Evolutionary conservation across 768 basidiomycete species (phyloP), one percentile per base, ranked within the genome.

Genomic region (Lactarius trivialis): DNA sequence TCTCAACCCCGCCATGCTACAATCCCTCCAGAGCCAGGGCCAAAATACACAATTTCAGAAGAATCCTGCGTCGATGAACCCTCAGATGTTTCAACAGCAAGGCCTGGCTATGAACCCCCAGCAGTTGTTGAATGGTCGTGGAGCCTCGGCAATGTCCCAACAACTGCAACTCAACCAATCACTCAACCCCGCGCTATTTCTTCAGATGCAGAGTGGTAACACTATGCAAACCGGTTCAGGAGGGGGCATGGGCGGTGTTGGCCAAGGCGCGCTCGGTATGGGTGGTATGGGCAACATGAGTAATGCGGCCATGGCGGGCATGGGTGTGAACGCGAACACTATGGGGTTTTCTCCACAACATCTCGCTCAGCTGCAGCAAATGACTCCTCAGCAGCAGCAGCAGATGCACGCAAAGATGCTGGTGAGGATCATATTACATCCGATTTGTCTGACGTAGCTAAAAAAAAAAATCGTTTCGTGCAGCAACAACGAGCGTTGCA

Each of bases 221-320:
- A 45, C 43, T 28, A 63, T 63, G 56, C 65, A 64, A 34, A 32
- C 45, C 39, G 55, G 58, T 51, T 62, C 66, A 60, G 56, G 24
- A 32, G 58, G 57, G 36, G 56, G 60, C 28, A 67, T 68, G 60
- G 66, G 66, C 41, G 64, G 64, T 28, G 59, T 70, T 43, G 70
- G 68, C 56, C 66, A 68, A 49, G 66, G 58, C 54, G 54, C 68
- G 32, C 63, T 70, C 21, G 37, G 39, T 11, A 60, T 66, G 55
- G 52, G 58, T 15, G 65, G 59, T 17, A 67, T 64, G 63, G 56
- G 54, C 39, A 39, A 50, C 37, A 50, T 61, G 53, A 50, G 51
- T 17, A 60, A 62, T 64, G 55, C 60, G 41, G 37, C 57, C 57
- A 58, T 58, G 52, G 53, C 50, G 28, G 56, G 51, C 51, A 66